phyloP scores from a whole-genome alignment of 169 alveolate species.

The Theileria parva region DNA sequence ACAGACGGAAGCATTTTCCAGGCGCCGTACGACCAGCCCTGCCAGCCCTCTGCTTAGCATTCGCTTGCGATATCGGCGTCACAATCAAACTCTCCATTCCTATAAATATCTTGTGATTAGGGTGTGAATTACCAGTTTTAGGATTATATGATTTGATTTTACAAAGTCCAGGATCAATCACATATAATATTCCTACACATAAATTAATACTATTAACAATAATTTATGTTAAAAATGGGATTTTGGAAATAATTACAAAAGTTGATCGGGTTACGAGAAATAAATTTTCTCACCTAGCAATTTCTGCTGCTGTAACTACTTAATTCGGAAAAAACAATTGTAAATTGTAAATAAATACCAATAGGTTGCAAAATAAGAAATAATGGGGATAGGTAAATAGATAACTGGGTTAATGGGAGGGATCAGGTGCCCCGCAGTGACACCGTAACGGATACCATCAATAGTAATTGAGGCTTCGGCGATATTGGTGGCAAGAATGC shows the following conservation, averaged over 20 bases:
- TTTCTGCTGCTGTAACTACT: background rate
- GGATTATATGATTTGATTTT: conserved; percentile 85
- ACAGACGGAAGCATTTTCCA: conserved; percentile 99
- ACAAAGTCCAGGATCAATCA: conserved; percentile 99
- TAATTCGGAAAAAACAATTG: too few relatives aligned
- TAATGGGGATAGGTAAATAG: too few relatives aligned
- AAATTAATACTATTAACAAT: background rate
- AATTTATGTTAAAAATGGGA: background rate
- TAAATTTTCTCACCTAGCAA: background rate
- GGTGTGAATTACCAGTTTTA: background rate
- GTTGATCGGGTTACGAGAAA: background rate
- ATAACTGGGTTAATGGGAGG: too few relatives aligned
- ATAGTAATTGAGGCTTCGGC: conserved; percentile 99
- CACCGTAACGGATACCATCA: conserved; percentile 86
- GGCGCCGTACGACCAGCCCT: conserved; percentile 99
- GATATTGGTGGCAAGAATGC: conserved; percentile 98
- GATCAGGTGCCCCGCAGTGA: too few relatives aligned
- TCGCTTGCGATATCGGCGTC: conserved; percentile 97
- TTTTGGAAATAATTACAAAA: background rate
- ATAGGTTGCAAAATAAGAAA: too few relatives aligned
- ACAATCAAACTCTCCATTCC: conserved; percentile 98
- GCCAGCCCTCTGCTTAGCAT: conserved; percentile 99
- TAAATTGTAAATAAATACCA: too few relatives aligned
- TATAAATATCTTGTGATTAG: conserved; percentile 91
- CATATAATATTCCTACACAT: conserved; percentile 90